These are phyloP conservation scores for Dendrostoma leiphaemia DNA, from an alignment of 2,329 filamentous ascomycete species.

Conservation along the genomic window DNA sequence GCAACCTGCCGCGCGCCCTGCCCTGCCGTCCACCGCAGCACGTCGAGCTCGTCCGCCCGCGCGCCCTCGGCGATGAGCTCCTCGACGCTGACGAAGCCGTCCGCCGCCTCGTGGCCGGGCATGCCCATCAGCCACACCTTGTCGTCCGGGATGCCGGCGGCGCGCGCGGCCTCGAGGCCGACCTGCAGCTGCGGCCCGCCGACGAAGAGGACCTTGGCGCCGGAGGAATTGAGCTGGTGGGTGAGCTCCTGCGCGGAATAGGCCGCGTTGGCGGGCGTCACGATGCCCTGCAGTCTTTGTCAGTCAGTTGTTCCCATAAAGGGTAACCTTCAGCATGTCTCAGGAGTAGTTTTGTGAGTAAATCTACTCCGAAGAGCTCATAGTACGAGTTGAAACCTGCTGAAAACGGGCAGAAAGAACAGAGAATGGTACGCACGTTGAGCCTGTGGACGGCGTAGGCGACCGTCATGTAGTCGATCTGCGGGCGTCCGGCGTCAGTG, in stretches of 20 bases:
- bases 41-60: constrained; percentile 50
- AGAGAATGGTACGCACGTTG: no score
- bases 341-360: no score
- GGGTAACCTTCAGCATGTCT: no score
- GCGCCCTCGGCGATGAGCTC: constrained; percentile 63
- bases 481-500: neutral
- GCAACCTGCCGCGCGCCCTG: constrained; percentile 68
- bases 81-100: constrained; percentile 61
- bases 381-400: no score
- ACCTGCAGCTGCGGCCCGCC: constrained; percentile 64
- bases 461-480: constrained; percentile 74
- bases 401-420: no score
- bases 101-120: constrained; percentile 51
- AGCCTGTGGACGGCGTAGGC: constrained; percentile 73
- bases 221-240: constrained; percentile 69
- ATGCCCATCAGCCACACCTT: constrained; percentile 69
- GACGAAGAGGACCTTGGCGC: constrained; percentile 70
- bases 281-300: no score
- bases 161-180: constrained; percentile 62
- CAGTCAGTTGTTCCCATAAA: no score
- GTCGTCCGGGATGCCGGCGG: constrained; percentile 59
- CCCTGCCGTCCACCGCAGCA: constrained; percentile 59
- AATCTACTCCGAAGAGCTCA: no score
- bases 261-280: constrained; percentile 72
- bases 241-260: constrained; percentile 69